These are phyloP conservation scores for Chaetomiaceae sp. DNA, from an alignment of 2,329 filamentous ascomycete genomes.

Conservation along the genomic window DNA sequence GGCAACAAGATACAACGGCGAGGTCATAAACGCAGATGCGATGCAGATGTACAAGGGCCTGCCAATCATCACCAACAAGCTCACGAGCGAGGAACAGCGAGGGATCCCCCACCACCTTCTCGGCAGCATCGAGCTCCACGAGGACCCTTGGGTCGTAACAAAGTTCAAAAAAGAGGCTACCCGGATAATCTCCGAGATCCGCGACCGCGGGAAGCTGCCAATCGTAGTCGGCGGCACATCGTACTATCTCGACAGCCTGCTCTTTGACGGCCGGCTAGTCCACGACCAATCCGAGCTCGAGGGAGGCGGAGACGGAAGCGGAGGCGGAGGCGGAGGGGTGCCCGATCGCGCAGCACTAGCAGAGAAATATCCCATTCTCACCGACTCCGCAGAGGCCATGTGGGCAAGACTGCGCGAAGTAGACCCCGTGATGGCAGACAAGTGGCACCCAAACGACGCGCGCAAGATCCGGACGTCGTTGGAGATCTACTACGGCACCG, in stretches of 20 bases:
- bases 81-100: slow-evolving; percentile 66
- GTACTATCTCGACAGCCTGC: slow-evolving; percentile 85
- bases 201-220: slow-evolving; percentile 70
- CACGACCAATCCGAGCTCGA: slow-evolving; percentile 25
- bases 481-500: slow-evolving; percentile 82
- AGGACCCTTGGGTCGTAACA: slow-evolving; percentile 79
- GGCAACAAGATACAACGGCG: slow-evolving; percentile 76
- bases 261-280: slow-evolving; percentile 71
- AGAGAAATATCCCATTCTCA: slow-evolving; percentile 62
- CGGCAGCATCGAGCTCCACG: slow-evolving; percentile 67
- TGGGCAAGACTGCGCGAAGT: slow-evolving; percentile 69
- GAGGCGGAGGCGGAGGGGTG: no score
- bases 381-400: slow-evolving; percentile 66
- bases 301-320: no score
- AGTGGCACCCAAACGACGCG: slow-evolving; percentile 91
- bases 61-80: slow-evolving; percentile 94
- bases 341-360: slow-evolving; percentile 33
- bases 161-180: slow-evolving; percentile 68
- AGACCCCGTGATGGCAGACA: slow-evolving; percentile 81
- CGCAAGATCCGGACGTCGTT: slow-evolving; percentile 87
- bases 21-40: slow-evolving; percentile 94
- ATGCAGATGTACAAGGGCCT: slow-evolving; percentile 96
- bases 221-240: slow-evolving; percentile 93
- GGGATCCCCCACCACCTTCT: slow-evolving; percentile 86
- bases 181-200: slow-evolving; percentile 70